Conservation (phyloP, 2,329 filamentous ascomycete genomes). For the Penicillium concentricum region DNA sequence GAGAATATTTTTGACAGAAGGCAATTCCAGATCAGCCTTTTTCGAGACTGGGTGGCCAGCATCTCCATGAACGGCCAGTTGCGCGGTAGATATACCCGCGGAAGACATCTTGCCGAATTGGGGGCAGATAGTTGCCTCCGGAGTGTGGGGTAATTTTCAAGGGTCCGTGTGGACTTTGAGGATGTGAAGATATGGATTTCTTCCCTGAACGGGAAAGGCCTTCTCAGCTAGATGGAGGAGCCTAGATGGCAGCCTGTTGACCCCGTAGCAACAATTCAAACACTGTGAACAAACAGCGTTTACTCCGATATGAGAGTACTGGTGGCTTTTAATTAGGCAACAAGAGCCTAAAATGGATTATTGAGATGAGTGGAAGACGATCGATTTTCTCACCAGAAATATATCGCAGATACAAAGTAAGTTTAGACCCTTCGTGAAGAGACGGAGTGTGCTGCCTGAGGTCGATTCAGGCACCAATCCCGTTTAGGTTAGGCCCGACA, state of each 20-base stretch:
- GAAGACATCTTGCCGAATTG: conserved; percentile 17
- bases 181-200: neutral
- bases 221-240: conserved; percentile 1
- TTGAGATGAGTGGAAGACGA: conserved; percentile 1
- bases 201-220: conserved; percentile 1
- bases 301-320: neutral
- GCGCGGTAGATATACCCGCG: conserved; percentile 13
- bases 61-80: conserved; percentile 2
- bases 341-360: neutral
- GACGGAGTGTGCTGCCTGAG: conserved; percentile 17
- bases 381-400: neutral
- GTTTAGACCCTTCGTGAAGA: neutral
- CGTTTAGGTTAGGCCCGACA: neutral
- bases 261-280: neutral
- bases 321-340: conserved; percentile 2
- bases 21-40: conserved; percentile 19
- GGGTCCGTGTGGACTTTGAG: neutral
- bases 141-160: neutral
- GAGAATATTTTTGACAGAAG: conserved; percentile 28
- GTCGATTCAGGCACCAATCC: conserved; percentile 19
- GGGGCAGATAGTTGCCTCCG: conserved; percentile 6
- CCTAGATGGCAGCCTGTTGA: conserved; percentile 8
- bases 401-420: neutral
- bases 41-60: conserved; percentile 1
- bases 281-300: neutral